A percentile compares a stretch with the other conserved stretches of the same genome.
These are phyloP conservation scores for Penicillium robsamsonii DNA, from an alignment of 495 filamentous ascomycete species.

Conservation along the genomic window DNA sequence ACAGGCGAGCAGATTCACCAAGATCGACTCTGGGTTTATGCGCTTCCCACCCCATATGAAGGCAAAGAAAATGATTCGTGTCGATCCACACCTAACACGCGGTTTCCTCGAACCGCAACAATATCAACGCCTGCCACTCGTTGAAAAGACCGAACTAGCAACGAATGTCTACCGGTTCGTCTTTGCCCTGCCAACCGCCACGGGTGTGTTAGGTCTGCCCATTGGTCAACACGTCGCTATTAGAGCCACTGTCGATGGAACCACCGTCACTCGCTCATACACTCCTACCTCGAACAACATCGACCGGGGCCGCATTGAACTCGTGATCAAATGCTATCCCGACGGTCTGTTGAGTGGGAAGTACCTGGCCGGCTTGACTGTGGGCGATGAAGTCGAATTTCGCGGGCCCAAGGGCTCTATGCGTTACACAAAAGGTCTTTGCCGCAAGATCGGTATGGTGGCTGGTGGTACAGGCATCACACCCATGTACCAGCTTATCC, in stretches of 20 bases:
- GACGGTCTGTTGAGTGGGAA: conserved; percentile 47
- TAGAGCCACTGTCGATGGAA: conserved; percentile 42
- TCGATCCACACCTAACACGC: conserved; percentile 32
- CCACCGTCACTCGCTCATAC: conserved; percentile 46
- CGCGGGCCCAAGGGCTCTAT: conserved; percentile 51
- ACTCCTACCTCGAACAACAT: conserved; percentile 53
- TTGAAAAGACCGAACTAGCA: conserved; percentile 42
- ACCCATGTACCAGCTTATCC: conserved; percentile 55
- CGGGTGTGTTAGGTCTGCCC: conserved; percentile 48
- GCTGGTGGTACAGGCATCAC: conserved; percentile 58
- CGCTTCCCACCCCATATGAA: conserved; percentile 43
- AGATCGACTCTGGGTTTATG: conserved; percentile 37
- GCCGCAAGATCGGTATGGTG: conserved; percentile 45
- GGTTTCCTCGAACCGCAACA: conserved; percentile 47
- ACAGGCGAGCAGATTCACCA: conserved; percentile 27
- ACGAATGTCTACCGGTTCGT: conserved; percentile 48
- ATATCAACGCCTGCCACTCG: conserved; percentile 45
- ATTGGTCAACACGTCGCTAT: conserved; percentile 56
- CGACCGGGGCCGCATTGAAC: conserved; percentile 44
- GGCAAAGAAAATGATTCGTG: conserved; percentile 24
- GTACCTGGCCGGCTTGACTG: conserved; percentile 43
- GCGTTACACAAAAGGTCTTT: conserved; percentile 36
- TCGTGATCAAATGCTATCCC: conserved; percentile 51
- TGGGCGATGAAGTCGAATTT: conserved; percentile 45
- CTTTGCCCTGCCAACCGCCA: conserved; percentile 45